Base-by-base conservation (phyloP, 805 yeast genomes). In the Cyberlindnera americana region DNA sequence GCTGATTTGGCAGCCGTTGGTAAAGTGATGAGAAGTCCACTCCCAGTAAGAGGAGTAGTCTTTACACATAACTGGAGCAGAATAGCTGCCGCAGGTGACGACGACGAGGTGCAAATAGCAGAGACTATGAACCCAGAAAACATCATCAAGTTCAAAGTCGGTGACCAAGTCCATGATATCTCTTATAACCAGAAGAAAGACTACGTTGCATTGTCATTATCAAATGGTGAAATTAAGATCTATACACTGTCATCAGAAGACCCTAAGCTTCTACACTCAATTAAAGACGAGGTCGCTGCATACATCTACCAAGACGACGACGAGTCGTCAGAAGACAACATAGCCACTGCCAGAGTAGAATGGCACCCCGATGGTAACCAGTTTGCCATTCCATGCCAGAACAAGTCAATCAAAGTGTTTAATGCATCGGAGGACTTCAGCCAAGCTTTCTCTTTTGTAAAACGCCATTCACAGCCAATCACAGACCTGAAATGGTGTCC, bases 351-450 rank as follows among this genome's bases (percentile, higher is more conserved):
- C 0, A 72, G 72, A 29, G 70, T 78, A 2, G 75, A 73, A 26
- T 88, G 95, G 95, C 75, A 78, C 41, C 75, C 83, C 2, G 68
- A 72, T 38, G 95, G 95, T 14, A 75, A 75, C 38, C 59, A 67
- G n/a, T 66, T 88, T 34, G 87, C 89, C 2, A 53, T 86, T 15
- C 89, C 95, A 2, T 65, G 82, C 6, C 63, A 67, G 26, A 63
- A 69, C 16, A 64, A 67, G 33, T 62, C 69, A 3, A 67, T 82
- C 34, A 69, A 68, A 37, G 66, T 76, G 0, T 77, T 63, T 35
- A 47, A 56, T 10, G 33, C 50, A 19, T 22, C 39, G 4, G 22
- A 40, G 10, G 50, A 47, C 13, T 53, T 46, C 29, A 12, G 26
- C 11, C 36, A 47, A 14, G 21, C 23, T 5, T 50, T 37, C 31